phyloP scores from a whole-genome alignment of 345 rosid species.

The Luvunga scandens region DNA sequence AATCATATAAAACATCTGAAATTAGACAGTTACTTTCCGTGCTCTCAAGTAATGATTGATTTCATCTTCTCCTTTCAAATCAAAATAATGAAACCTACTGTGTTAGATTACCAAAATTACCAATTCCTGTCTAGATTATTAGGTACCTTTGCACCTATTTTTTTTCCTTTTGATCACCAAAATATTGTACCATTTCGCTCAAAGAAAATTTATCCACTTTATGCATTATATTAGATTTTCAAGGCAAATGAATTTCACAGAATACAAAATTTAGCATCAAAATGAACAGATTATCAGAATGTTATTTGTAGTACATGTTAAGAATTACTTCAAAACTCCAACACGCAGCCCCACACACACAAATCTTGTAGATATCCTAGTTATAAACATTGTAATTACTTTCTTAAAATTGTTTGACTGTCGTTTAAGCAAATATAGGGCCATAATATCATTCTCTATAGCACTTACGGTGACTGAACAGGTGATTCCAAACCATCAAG shows the following conservation, averaged over 20 bases:
- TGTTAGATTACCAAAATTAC: background rate
- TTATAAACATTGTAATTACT: background rate
- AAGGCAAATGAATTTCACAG: background rate
- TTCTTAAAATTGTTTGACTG: background rate
- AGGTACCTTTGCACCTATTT: background rate
- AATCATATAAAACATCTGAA: background rate
- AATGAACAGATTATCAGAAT: background rate
- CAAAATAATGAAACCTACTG: background rate
- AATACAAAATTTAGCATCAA: background rate
- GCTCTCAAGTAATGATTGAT: background rate
- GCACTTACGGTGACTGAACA: slow-evolving; percentile 28
- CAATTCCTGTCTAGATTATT: background rate
- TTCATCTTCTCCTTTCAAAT: background rate
- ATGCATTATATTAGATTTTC: background rate
- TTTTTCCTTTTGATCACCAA: background rate
- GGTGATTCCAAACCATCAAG: slow-evolving; percentile 40
- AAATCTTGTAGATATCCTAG: background rate
- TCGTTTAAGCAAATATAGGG: background rate
- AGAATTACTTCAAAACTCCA: background rate
- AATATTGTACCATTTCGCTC: background rate
- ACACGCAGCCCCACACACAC: background rate
- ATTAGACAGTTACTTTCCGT: background rate
- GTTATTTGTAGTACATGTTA: background rate
- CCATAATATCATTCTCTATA: background rate
- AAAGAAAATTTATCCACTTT: background rate